Evolutionary conservation across 345 rosid species (phyloP).

Genomic region (Gossypium rotundifolium): DNA sequence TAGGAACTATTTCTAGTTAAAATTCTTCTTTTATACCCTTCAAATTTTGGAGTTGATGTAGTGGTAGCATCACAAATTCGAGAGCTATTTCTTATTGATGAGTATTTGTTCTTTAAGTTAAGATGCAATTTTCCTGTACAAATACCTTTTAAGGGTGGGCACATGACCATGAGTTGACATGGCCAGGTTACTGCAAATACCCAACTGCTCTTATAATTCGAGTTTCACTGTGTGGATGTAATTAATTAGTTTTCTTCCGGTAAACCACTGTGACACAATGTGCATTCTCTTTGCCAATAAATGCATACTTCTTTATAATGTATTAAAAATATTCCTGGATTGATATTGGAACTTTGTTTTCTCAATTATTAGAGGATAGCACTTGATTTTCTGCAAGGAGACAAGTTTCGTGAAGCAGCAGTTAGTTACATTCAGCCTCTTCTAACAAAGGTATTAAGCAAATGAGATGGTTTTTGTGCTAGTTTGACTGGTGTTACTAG

Average conservation of each 20-base stretch:
- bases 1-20: neutral
- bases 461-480: neutral
- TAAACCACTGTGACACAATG: neutral
- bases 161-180: neutral
- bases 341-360: conserved; percentile 11
- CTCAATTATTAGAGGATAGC: conserved; percentile 72
- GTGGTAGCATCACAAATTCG: neutral
- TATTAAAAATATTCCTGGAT: neutral
- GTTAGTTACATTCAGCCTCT: conserved; percentile 76
- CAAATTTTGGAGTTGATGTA: neutral
- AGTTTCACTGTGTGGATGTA: neutral
- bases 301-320: conserved; percentile 7
- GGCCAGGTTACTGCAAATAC: neutral
- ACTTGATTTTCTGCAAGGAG: conserved; percentile 87
- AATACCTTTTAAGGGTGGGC: neutral
- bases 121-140: neutral
- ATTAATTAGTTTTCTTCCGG: neutral
- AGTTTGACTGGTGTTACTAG: conserved; percentile 3
- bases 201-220: neutral
- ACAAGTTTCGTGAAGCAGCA: conserved; percentile 74
- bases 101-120: neutral
- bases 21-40: neutral
- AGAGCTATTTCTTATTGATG: neutral
- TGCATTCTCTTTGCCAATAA: neutral
- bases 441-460: conserved; percentile 59